phyloP scores from a whole-genome alignment of 2,329 filamentous ascomycete species.

The Stagonosporopsis rhizophila region DNA sequence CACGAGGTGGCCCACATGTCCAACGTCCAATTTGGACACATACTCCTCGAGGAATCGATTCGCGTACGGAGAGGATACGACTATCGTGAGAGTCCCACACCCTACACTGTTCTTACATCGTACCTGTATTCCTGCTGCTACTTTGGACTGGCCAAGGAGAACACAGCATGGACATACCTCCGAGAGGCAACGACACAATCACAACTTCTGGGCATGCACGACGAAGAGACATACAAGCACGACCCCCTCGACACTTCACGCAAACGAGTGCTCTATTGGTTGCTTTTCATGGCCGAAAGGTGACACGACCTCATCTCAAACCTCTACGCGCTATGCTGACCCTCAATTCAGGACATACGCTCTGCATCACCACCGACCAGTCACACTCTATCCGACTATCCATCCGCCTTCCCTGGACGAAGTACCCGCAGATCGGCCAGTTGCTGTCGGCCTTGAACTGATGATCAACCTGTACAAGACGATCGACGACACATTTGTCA shows the following conservation, averaged over 20 bases:
- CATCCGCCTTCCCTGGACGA: slow-evolving; percentile 59
- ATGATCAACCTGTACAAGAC: slow-evolving; percentile 68
- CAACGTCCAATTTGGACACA: slow-evolving; percentile 57
- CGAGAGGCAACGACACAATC: slow-evolving; percentile 67
- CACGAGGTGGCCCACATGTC: slow-evolving; percentile 51
- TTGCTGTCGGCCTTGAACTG: slow-evolving; percentile 66
- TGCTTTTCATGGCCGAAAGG: slow-evolving; percentile 68
- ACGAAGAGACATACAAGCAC: slow-evolving; percentile 62
- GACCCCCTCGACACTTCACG: slow-evolving; percentile 61
- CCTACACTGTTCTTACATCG: slow-evolving; percentile 66
- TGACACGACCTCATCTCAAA: slow-evolving; percentile 32
- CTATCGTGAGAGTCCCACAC: slow-evolving; percentile 63
- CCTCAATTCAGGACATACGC: slow-evolving; percentile 63
- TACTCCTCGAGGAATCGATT: slow-evolving; percentile 66
- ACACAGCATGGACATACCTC: slow-evolving; percentile 68
- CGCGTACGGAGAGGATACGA: slow-evolving; percentile 64
- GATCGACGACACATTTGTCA: slow-evolving; percentile 69
- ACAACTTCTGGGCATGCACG: slow-evolving; percentile 65
- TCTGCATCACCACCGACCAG: slow-evolving; percentile 68
- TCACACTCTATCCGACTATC: slow-evolving; percentile 67
- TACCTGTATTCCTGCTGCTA: slow-evolving; percentile 68
- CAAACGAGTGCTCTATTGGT: slow-evolving; percentile 66
- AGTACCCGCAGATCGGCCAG: slow-evolving; percentile 61
- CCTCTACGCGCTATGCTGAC: slow-evolving; percentile 4
- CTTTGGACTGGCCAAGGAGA: slow-evolving; percentile 67